These are phyloP conservation scores for Gaertneriomyces sp. DNA, from an alignment of 192 early-diverging fungal species.

Conservation along the genomic window DNA sequence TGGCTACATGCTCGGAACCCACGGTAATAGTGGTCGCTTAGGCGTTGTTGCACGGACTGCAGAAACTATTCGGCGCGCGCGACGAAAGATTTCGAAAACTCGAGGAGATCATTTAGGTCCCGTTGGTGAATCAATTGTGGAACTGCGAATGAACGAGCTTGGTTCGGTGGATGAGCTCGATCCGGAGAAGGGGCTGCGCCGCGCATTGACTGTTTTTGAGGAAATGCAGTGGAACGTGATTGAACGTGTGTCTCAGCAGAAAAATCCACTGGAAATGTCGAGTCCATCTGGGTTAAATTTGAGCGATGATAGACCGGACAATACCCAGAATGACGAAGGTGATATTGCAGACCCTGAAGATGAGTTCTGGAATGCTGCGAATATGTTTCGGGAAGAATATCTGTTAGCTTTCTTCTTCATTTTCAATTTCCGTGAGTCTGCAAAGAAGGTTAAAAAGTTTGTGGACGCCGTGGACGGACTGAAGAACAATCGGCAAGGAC, in stretches of 20 bases:
- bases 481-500: neutral
- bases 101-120: neutral
- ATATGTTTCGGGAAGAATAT: conserved; percentile 30
- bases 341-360: neutral
- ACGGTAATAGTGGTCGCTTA: neutral
- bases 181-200: neutral
- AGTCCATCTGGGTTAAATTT: neutral
- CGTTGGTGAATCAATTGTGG: neutral
- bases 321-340: no score
- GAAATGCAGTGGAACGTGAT: conserved; percentile 16
- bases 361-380: conserved; percentile 24
- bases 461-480: conserved; percentile 17
- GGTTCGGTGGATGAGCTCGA: no score
- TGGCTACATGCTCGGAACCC: conserved; percentile 11
- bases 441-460: conserved; percentile 18
- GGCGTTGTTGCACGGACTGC: neutral
- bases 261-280: conserved; percentile 10
- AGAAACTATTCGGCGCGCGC: neutral
- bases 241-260: conserved; percentile 13
- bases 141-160: conserved; percentile 1
- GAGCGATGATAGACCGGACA: neutral
- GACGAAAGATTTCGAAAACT: neutral
- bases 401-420: conserved; percentile 26
- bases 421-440: conserved; percentile 23
- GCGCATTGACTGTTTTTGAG: conserved; percentile 12